A percentile compares a stretch with the other conserved stretches of the same genome.
Conservation (phyloP, 2,329 filamentous ascomycete species). For the Aspergillus fischeri region DNA sequence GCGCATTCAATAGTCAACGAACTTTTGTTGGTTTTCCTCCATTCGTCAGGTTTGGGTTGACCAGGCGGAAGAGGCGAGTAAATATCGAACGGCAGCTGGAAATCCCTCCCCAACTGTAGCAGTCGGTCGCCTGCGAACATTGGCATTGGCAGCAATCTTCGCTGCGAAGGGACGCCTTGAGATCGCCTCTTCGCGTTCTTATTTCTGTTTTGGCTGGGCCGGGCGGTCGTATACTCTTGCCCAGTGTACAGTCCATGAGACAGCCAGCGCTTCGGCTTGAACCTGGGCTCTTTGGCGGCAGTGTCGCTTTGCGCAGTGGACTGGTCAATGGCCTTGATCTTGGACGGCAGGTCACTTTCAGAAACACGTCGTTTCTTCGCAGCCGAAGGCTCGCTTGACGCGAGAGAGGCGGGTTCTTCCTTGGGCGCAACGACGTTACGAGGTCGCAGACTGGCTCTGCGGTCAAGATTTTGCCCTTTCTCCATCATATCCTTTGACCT, state of each 20-base stretch:
- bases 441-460: slow-evolving; percentile 57
- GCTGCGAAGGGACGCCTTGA: slow-evolving; percentile 22
- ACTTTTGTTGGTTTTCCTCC: slow-evolving; percentile 90
- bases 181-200: slow-evolving; percentile 33
- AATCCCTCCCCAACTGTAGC: slow-evolving; percentile 70
- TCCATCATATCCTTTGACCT: slow-evolving; percentile 54
- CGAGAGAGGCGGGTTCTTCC: slow-evolving; percentile 16
- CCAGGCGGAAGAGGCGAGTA: slow-evolving; percentile 82
- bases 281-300: slow-evolving; percentile 18
- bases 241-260: slow-evolving; percentile 82
- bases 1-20: slow-evolving; percentile 35
- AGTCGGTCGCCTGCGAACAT: slow-evolving; percentile 72
- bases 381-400: slow-evolving; percentile 26
- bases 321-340: slow-evolving; percentile 17
- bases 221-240: slow-evolving; percentile 56
- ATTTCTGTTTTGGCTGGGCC: slow-evolving; percentile 48
- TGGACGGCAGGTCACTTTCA: slow-evolving; percentile 28
- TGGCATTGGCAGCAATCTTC: slow-evolving; percentile 63
- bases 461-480: slow-evolving; percentile 53
- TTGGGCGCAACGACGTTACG: slow-evolving; percentile 28
- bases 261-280: slow-evolving; percentile 68
- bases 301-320: slow-evolving; percentile 17
- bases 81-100: slow-evolving; percentile 83
- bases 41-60: slow-evolving; percentile 88
- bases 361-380: slow-evolving; percentile 43